Percentiles rank a stretch among this genome's conserved stretches.
Conservation (phyloP, 2,329 filamentous ascomycete genomes). For the Penicillium psychrosexuale region DNA sequence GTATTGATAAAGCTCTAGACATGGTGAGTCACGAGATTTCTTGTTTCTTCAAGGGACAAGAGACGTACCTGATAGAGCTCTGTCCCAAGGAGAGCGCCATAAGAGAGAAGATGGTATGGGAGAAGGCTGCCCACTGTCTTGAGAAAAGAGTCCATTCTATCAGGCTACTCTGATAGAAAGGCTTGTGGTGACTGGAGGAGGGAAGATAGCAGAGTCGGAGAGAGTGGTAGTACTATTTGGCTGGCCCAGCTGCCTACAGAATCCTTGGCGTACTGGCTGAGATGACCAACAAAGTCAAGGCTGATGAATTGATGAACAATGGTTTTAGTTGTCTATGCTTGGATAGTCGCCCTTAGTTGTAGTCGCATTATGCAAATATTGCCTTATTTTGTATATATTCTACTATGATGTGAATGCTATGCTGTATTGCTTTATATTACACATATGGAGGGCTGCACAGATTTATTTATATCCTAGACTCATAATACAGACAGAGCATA, state of each 20-base stretch:
- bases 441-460: not conserved
- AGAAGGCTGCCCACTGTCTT: slow-evolving; percentile 17
- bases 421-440: not conserved
- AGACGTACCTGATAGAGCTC: slow-evolving; percentile 35
- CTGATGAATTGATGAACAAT: too few species aligned
- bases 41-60: not conserved
- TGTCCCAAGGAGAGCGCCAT: slow-evolving; percentile 41
- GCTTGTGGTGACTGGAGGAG: not conserved
- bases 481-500: not conserved
- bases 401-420: not conserved
- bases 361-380: not conserved
- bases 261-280: slow-evolving; percentile 2
- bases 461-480: not conserved
- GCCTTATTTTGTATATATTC: not conserved
- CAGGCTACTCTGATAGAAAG: not conserved
- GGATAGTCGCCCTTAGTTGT: not conserved
- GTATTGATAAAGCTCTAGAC: slow-evolving; percentile 41
- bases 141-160: slow-evolving; percentile 15
- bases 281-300: not conserved
- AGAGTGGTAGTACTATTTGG: not conserved
- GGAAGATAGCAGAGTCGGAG: not conserved
- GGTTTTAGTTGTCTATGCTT: not conserved
- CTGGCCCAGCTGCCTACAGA: not conserved
- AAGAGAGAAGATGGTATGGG: slow-evolving; percentile 39
- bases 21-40: not conserved